A percentile compares a stretch with the other conserved stretches of the same genome.
Evolutionary conservation across 306 rosid species (phyloP).

Genomic region (Prunus kanzakura): DNA sequence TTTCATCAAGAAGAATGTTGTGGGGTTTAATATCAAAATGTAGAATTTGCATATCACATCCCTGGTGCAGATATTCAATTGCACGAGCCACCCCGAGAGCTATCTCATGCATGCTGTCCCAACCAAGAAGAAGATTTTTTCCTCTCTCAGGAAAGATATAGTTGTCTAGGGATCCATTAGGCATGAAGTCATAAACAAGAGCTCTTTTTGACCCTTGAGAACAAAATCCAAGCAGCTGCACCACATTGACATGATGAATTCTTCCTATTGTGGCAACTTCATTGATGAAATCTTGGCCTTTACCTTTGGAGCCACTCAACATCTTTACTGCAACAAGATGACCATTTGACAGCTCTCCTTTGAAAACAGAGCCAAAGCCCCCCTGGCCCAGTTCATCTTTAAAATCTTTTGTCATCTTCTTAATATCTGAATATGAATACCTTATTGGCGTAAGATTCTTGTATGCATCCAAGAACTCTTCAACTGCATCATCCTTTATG

Average conservation of each 20-base stretch:
- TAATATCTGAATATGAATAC: slow-evolving; percentile 11
- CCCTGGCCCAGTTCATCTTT: slow-evolving; percentile 3
- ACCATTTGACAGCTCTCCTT: slow-evolving; percentile 10
- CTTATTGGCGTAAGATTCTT: background rate
- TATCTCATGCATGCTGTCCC: slow-evolving; percentile 15
- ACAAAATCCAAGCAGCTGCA: slow-evolving; percentile 11
- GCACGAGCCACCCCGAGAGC: slow-evolving; percentile 9
- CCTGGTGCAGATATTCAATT: slow-evolving; percentile 7
- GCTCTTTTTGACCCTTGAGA: slow-evolving; percentile 11
- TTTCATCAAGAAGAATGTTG: slow-evolving; percentile 17
- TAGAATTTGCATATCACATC: slow-evolving; percentile 16
- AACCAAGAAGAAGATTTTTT: background rate
- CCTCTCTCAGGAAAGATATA: background rate
- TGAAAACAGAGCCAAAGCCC: slow-evolving; percentile 10
- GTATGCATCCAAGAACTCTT: background rate
- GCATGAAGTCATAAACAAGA: slow-evolving; percentile 17
- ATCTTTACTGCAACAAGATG: slow-evolving; percentile 8
- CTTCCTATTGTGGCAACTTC: slow-evolving; percentile 10
- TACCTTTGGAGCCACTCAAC: slow-evolving; percentile 11
- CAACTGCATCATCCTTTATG: background rate
- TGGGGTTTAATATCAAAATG: slow-evolving; percentile 22
- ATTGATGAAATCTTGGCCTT: slow-evolving; percentile 1
- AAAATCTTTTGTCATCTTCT: background rate
- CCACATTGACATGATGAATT: slow-evolving; percentile 21
- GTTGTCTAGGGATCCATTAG: slow-evolving; percentile 12